A percentile compares a stretch with the other conserved stretches of the same genome.
phyloP scores from a whole-genome alignment of 2,329 filamentous ascomycete species.

The Lachnellula subtilissima region DNA sequence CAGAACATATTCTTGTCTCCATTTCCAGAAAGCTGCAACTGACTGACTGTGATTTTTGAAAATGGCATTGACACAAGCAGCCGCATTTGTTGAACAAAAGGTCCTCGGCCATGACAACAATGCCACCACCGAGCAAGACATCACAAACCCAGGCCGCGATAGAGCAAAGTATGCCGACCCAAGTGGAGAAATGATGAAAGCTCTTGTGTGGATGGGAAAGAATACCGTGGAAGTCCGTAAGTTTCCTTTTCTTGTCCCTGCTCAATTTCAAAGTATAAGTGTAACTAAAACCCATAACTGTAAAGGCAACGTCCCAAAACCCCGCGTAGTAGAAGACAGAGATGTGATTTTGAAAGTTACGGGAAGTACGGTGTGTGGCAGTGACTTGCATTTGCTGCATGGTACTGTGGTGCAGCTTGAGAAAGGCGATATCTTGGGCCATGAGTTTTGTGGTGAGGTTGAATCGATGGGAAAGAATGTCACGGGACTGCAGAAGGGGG shows the following conservation, averaged over 20 bases:
- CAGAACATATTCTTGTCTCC: too few relatives aligned
- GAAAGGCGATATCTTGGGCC: slow-evolving; percentile 49
- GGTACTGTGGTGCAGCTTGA: slow-evolving; percentile 40
- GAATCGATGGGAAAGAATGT: slow-evolving; percentile 46
- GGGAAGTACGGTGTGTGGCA: slow-evolving; percentile 33
- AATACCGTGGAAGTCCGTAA: slow-evolving; percentile 65
- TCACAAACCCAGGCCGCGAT: slow-evolving; percentile 57
- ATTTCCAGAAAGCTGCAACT: too few relatives aligned
- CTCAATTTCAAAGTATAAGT: neutral
- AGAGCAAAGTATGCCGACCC: slow-evolving; percentile 45
- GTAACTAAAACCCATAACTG: neutral
- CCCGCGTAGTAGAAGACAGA: slow-evolving; percentile 64
- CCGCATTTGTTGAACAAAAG: slow-evolving; percentile 58
- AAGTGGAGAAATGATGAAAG: slow-evolving; percentile 65
- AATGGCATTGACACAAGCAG: slow-evolving; percentile 62
- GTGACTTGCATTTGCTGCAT: slow-evolving; percentile 35
- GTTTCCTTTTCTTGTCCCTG: slow-evolving; percentile 13
- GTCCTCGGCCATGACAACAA: slow-evolving; percentile 62
- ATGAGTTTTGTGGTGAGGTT: slow-evolving; percentile 49
- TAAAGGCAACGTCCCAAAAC: slow-evolving; percentile 60
- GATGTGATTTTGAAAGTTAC: slow-evolving; percentile 80
- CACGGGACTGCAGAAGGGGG: slow-evolving; percentile 51
- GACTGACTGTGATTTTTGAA: slow-evolving; percentile 10
- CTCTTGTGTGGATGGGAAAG: slow-evolving; percentile 77
- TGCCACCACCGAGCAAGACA: slow-evolving; percentile 61